Evolutionary conservation across 2,329 filamentous ascomycete species (phyloP).

Genomic region (Fusarium humuli): DNA sequence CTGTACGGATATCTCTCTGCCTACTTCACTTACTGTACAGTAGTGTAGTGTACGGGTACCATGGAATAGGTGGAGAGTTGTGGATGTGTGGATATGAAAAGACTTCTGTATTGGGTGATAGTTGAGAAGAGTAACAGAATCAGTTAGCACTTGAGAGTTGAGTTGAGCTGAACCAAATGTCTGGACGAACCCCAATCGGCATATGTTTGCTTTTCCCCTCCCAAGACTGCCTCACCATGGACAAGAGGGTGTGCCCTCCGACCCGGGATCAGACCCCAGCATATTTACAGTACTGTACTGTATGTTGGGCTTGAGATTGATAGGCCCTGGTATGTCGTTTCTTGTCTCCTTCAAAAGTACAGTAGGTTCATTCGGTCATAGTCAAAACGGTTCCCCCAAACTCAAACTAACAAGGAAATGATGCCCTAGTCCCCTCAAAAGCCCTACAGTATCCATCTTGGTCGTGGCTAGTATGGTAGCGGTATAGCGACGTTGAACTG

Average conservation of each 20-base stretch:
- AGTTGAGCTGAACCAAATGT: conserved; percentile 23
- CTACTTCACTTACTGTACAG: not conserved
- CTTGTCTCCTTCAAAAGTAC: not conserved
- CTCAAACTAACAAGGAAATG: not conserved
- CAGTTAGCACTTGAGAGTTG: not conserved
- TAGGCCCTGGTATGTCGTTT: conserved; percentile 8
- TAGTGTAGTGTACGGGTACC: not conserved
- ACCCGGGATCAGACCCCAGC: not conserved
- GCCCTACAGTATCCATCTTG: conserved; percentile 22
- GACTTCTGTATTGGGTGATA: conserved; percentile 21
- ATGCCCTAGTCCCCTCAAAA: conserved; percentile 19
- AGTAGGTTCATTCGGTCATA: not conserved
- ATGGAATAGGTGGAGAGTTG: not conserved
- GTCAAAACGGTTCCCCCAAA: conserved; percentile 28
- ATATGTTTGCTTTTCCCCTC: not conserved
- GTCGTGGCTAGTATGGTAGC: conserved; percentile 23
- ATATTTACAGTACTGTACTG: not conserved
- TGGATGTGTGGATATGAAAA: conserved; percentile 1
- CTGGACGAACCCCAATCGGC: conserved; percentile 6
- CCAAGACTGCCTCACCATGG: not conserved
- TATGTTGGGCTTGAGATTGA: not conserved
- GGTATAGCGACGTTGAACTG: conserved; percentile 22
- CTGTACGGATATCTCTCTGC: not conserved
- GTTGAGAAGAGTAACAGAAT: not conserved
- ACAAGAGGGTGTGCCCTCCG: not conserved